These are phyloP conservation scores for Lactarius hengduanensis DNA, from an alignment of 768 basidiomycete species.

Conservation along the genomic window DNA sequence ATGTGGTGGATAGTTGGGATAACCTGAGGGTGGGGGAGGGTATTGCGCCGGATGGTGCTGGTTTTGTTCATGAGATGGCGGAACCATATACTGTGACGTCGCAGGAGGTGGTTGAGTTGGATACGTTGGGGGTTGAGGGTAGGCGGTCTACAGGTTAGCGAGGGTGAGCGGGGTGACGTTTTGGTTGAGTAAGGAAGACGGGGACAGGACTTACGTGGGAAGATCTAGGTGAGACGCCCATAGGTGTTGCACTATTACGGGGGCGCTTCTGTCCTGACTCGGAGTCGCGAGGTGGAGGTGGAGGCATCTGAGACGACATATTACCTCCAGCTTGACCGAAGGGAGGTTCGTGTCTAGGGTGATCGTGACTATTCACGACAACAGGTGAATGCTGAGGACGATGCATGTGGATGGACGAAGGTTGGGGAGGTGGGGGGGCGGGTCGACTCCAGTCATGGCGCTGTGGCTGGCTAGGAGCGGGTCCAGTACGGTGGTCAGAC, in stretches of 20 bases:
- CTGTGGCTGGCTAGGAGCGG: slow-evolving; percentile 34
- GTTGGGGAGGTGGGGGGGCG: slow-evolving; percentile 23
- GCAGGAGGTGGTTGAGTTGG: slow-evolving; percentile 42
- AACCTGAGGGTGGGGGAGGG: slow-evolving; percentile 42
- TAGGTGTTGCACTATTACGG: slow-evolving; percentile 39
- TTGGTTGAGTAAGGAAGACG: slow-evolving; percentile 1
- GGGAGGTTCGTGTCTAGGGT: slow-evolving; percentile 42
- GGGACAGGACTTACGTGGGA: slow-evolving; percentile 44
- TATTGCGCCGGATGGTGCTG: slow-evolving; percentile 42
- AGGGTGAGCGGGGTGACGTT: slow-evolving; percentile 12
- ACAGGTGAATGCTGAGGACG: slow-evolving; percentile 30
- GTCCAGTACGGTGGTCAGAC: slow-evolving; percentile 32
- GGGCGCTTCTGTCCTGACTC: slow-evolving; percentile 46
- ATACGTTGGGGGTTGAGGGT: slow-evolving; percentile 37
- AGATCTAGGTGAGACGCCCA: slow-evolving; percentile 48
- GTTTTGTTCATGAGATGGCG: slow-evolving; percentile 45
- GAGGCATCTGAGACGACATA: slow-evolving; percentile 29
- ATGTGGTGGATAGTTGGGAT: slow-evolving; percentile 33
- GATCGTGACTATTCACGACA: slow-evolving; percentile 31
- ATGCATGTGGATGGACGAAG: slow-evolving; percentile 26
- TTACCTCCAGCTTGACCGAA: slow-evolving; percentile 40
- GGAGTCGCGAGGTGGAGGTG: slow-evolving; percentile 32
- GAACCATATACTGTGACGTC: slow-evolving; percentile 38
- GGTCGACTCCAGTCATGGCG: slow-evolving; percentile 38
- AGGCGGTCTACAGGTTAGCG: slow-evolving; percentile 29